Conservation (phyloP, 2,329 filamentous ascomycete species). For the Epichloe sibirici region DNA sequence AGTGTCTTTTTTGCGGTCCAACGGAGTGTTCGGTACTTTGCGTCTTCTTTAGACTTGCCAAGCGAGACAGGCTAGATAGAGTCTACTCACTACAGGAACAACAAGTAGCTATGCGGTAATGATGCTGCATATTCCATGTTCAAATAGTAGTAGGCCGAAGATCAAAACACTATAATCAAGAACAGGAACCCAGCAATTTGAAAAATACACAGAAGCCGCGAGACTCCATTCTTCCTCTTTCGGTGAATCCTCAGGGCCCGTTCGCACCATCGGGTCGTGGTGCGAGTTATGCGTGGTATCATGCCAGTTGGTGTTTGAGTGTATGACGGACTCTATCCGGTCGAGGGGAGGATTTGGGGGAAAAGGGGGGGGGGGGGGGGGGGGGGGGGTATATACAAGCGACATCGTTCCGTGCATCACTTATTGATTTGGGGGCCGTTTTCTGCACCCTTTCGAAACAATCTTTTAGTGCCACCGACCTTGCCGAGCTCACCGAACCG, state of each 20-base stretch:
- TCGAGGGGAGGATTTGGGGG: not conserved
- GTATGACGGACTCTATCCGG: too few relatives aligned
- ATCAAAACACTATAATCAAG: too few relatives aligned
- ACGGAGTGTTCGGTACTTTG: too few relatives aligned
- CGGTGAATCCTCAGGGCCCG: too few relatives aligned
- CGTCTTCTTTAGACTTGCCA: not conserved
- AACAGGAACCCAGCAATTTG: too few relatives aligned
- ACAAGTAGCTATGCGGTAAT: not conserved
- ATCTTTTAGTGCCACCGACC: slow-evolving; percentile 58
- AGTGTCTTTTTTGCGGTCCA: too few relatives aligned
- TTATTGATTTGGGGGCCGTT: slow-evolving; percentile 10
- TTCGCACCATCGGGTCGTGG: too few relatives aligned
- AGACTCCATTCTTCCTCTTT: too few relatives aligned
- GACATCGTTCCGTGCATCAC: slow-evolving; percentile 4
- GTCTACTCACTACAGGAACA: not conserved
- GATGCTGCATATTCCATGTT: not conserved
- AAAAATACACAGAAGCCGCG: too few relatives aligned
- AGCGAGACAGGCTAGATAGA: not conserved
- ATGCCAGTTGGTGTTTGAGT: too few relatives aligned
- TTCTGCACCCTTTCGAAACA: slow-evolving; percentile 44
- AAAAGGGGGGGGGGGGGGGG: not conserved
- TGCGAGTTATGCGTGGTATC: too few relatives aligned
- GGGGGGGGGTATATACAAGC: not conserved
- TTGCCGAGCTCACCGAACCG: slow-evolving; percentile 60
- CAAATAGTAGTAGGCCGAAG: not conserved